These are phyloP conservation scores for Acanthamoeba pearcei DNA, from an alignment of 208 protist species.

Conservation along the genomic window DNA sequence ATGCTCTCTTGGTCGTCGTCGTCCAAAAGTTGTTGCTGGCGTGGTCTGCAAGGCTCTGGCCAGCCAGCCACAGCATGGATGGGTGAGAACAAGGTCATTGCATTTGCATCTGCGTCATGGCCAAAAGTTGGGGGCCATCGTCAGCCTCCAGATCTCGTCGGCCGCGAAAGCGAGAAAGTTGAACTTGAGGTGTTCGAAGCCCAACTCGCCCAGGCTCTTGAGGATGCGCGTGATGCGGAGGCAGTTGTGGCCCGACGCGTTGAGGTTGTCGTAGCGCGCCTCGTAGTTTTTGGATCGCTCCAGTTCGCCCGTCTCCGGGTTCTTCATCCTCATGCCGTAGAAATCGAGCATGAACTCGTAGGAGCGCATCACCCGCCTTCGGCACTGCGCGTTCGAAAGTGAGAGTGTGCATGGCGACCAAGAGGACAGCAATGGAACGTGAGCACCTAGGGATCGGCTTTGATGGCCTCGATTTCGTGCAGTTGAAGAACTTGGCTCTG, in stretches of 20 bases:
- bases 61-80: too few relatives aligned
- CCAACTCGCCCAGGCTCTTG: conserved; percentile 65
- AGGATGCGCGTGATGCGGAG: conserved; percentile 75
- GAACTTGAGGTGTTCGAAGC: conserved; percentile 70
- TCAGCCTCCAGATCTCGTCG: background rate
- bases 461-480: conserved; percentile 84
- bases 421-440: background rate
- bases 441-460: conserved; percentile 80
- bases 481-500: conserved; percentile 87
- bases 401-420: background rate
- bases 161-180: background rate
- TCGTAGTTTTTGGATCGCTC: background rate
- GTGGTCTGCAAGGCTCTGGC: too few relatives aligned
- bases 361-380: conserved; percentile 1
- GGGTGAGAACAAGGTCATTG: too few relatives aligned
- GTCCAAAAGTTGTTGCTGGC: too few relatives aligned
- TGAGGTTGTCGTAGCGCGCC: conserved; percentile 50
- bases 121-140: too few relatives aligned
- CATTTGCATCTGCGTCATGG: too few relatives aligned
- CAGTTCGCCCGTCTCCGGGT: conserved; percentile 27
- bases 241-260: conserved; percentile 48
- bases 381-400: background rate
- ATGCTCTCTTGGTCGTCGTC: too few relatives aligned
- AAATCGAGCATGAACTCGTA: conserved; percentile 43
- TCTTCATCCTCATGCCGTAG: background rate